phyloP scores from a whole-genome alignment of 2,329 filamentous ascomycete genomes.

The Calycina herbarum region DNA sequence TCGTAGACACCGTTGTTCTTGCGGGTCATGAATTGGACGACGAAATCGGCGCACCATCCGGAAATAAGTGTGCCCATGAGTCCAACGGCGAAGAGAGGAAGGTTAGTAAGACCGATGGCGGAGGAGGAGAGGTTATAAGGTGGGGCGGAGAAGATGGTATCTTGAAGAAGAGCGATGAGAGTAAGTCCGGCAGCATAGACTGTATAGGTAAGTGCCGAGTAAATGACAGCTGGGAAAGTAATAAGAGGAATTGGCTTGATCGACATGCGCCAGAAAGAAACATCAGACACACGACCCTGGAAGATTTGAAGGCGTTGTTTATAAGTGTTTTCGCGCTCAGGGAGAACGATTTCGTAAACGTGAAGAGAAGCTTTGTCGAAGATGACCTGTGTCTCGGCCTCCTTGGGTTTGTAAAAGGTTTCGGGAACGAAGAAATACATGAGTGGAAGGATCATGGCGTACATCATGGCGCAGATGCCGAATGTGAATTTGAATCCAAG shows the following conservation, averaged over 20 bases:
- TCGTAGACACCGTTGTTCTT: conserved; percentile 53
- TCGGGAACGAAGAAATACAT: conserved; percentile 49
- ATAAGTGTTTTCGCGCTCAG: conserved; percentile 38
- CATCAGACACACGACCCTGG: conserved; percentile 41
- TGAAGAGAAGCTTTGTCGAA: conserved; percentile 31
- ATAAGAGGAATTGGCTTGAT: conserved; percentile 50
- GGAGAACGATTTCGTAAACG: conserved; percentile 30
- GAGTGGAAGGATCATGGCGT: conserved; percentile 41
- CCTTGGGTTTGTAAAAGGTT: conserved; percentile 39
- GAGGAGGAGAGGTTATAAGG: conserved; percentile 28
- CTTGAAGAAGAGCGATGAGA: conserved; percentile 31
- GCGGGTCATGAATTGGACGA: conserved; percentile 46
- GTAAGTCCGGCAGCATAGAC: conserved; percentile 29
- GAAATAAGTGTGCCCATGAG: conserved; percentile 40
- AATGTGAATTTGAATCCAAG: conserved; percentile 41
- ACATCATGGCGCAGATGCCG: conserved; percentile 44
- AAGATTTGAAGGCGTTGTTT: conserved; percentile 40
- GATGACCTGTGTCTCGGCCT: conserved; percentile 25
- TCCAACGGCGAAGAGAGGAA: conserved; percentile 26
- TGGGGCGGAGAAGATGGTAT: conserved; percentile 26
- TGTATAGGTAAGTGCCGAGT: conserved; percentile 28
- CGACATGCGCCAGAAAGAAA: conserved; percentile 41
- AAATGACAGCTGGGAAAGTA: conserved; percentile 48
- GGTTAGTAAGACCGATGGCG: conserved; percentile 26
- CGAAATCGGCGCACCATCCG: conserved; percentile 40